Evolutionary conservation across 2,329 filamentous ascomycete species (phyloP).

Genomic region (Teratosphaeria pseudoeucalypti): DNA sequence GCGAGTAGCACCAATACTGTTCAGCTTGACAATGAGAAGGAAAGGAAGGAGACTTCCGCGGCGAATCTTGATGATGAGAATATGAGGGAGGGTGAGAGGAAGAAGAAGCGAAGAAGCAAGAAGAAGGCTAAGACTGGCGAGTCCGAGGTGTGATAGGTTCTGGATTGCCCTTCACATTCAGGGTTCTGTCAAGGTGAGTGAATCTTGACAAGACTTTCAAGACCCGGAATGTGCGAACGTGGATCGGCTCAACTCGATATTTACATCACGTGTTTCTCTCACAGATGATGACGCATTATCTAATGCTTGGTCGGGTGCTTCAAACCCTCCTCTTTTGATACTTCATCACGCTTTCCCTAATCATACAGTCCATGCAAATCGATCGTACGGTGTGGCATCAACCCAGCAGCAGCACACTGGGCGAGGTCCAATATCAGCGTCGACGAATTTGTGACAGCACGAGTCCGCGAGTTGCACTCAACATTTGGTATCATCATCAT

Average conservation of each 20-base stretch:
- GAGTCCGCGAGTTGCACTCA: not conserved
- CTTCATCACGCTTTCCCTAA: not conserved
- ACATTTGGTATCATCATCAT: not conserved
- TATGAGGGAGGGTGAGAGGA: not conserved
- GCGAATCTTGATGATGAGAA: not conserved
- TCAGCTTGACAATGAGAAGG: not conserved
- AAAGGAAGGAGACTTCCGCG: not conserved
- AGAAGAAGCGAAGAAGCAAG: not conserved
- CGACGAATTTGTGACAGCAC: not conserved
- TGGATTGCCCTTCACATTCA: not conserved
- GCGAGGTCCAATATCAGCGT: not conserved
- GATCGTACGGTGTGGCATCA: not conserved
- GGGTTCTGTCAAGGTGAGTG: not conserved
- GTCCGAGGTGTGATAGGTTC: not conserved
- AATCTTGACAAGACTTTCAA: not conserved
- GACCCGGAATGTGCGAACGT: not conserved
- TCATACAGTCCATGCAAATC: not conserved
- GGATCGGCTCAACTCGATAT: not conserved
- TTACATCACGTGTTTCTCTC: not conserved
- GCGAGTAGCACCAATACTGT: slow-evolving; percentile 11
- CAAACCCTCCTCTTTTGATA: not conserved
- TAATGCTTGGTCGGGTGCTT: not conserved
- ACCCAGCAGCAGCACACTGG: not conserved
- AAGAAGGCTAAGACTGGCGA: not conserved
- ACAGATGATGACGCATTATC: not conserved